phyloP scores from a whole-genome alignment of 192 early-diverging fungal genomes.

The Helicostylum pulchrum region DNA sequence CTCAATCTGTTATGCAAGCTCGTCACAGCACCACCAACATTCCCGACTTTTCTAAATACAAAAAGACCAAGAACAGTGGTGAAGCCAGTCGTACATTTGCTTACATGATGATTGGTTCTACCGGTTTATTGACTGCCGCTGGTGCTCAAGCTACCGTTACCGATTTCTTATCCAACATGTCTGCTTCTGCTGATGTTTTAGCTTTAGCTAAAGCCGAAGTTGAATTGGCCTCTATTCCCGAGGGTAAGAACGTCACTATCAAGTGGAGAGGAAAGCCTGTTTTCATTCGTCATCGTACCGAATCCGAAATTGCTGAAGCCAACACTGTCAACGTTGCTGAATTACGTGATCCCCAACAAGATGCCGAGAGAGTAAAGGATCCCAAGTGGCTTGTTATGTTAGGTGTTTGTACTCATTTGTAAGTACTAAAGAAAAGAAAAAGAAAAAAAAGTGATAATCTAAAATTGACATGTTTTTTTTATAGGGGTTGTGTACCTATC shows the following conservation, averaged over 20 bases:
- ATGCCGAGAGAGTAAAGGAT: conserved; percentile 83
- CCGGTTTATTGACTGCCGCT: conserved; percentile 74
- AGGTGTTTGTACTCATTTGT: conserved; percentile 62
- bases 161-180: conserved; percentile 80
- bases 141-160: conserved; percentile 89
- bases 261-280: conserved; percentile 99
- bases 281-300: conserved; percentile 94
- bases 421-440: conserved; percentile 7
- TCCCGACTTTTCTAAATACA: conserved; percentile 78
- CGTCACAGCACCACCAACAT: conserved; percentile 52
- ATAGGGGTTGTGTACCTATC: conserved; percentile 96
- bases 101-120: conserved; percentile 94
- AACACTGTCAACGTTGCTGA: conserved; percentile 73
- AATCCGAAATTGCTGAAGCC: conserved; percentile 92
- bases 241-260: conserved; percentile 94
- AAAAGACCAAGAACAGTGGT: conserved; percentile 55
- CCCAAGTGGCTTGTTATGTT: conserved; percentile 98
- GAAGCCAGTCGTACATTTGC: conserved; percentile 75
- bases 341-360: conserved; percentile 89
- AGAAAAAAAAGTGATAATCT: neutral
- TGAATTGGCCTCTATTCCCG: conserved; percentile 85
- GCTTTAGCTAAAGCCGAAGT: conserved; percentile 98
- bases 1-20: conserved; percentile 12
- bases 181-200: conserved; percentile 96
- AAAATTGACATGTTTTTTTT: conserved; percentile 44